Base-by-base conservation (phyloP, 345 rosid species). In the Zanthoxylum bungeanum region DNA sequence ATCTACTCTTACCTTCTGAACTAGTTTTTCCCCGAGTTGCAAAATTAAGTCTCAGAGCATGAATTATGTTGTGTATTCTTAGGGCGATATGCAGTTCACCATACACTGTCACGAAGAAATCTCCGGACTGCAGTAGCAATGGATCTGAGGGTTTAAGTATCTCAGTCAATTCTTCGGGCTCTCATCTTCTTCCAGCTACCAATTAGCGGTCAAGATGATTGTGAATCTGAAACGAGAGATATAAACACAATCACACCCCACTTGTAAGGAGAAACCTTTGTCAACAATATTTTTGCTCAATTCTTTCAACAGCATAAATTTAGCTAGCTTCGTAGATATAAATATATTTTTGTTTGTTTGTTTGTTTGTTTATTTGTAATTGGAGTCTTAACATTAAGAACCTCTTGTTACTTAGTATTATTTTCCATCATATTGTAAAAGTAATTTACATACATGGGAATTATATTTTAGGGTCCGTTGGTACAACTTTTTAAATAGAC, bases 31-130 rank as follows among this genome's bases (percentile, higher is more conserved):
- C 8, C 4, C 9, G 16, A 21, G 51, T 27, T n/a, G 34, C 2
- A 36, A 60, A 37, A 31, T 47, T 49, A 68, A 68, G 53, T 16
- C 62, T 69, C 4, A n/a, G n/a, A 73, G 51, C 14, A 44, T 7
- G 47, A 70, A 22, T 10, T 59, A 8, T 57, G n/a, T 57, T 49
- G 10, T 79, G 76, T 77, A 73, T 40, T 12, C 69, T 46, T 69
- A 90, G 96, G 84, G 85, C 72, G 62, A 73, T 74, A 33, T 83
- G 69, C 72, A 57, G 78, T 1, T 73, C 84, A 0, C 93, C 91
- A 4, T 88, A 90, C 79, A 75, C 17, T 63, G 69, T 68, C 25
- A 22, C 55, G 55, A 78, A 72, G 77, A 80, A 81, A 61, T 77
- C 82, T 61, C 34, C 70, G 5, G 81, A 77, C 56, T 49, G 66